A percentile compares a stretch with the other conserved stretches of the same genome.
These are phyloP conservation scores for Neocucurbitaria cava DNA, from an alignment of 2,329 filamentous ascomycete genomes.

Conservation along the genomic window DNA sequence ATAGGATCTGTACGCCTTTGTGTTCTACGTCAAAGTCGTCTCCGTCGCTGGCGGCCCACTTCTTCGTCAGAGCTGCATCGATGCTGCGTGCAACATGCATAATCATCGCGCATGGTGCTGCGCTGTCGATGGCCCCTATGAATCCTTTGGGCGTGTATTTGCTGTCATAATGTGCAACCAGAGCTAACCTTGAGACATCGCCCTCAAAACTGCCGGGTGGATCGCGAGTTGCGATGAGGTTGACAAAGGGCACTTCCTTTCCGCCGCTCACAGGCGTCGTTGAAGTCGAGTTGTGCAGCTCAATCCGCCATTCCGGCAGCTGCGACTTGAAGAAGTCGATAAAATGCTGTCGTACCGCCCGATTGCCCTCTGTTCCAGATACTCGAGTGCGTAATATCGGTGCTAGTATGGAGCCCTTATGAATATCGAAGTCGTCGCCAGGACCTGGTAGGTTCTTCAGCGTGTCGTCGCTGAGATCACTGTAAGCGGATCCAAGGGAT, in stretches of 20 bases:
- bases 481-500: constrained; percentile 57
- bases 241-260: constrained; percentile 80
- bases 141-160: constrained; percentile 83
- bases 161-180: constrained; percentile 95
- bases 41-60: constrained; percentile 70
- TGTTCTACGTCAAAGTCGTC: constrained; percentile 67
- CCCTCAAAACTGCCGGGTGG: constrained; percentile 79
- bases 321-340: constrained; percentile 77
- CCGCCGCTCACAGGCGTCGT: constrained; percentile 80
- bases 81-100: constrained; percentile 84
- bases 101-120: constrained; percentile 92
- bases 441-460: constrained; percentile 74
- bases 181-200: constrained; percentile 80
- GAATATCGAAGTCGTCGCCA: constrained; percentile 79
- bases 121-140: constrained; percentile 92
- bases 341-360: constrained; percentile 82
- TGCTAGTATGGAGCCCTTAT: constrained; percentile 76
- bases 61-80: constrained; percentile 80
- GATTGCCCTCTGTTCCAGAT: constrained; percentile 80
- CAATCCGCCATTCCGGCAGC: constrained; percentile 81
- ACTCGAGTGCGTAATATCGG: constrained; percentile 89
- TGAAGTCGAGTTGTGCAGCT: constrained; percentile 87
- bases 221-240: constrained; percentile 88
- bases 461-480: constrained; percentile 74
- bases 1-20: constrained; percentile 84